Conservation (phyloP, 805 yeast species). For the Priceomyces carsonii region DNA sequence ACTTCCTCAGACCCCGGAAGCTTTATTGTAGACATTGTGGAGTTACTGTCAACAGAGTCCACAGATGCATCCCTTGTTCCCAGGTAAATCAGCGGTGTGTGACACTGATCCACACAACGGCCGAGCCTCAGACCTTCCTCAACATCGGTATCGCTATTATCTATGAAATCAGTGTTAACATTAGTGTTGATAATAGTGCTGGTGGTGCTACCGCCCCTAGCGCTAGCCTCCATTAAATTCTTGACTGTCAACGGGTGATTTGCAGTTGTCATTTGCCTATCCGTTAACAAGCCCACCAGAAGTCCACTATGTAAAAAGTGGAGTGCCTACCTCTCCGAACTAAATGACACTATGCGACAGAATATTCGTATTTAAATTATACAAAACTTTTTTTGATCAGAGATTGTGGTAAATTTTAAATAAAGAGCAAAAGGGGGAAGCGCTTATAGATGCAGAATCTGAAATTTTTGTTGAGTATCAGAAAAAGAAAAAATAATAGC, state of each 20-base stretch:
- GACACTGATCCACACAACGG: too few relatives aligned
- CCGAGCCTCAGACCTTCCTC: too few relatives aligned
- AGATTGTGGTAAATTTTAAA: conserved; percentile 3
- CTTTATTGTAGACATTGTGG: conserved; percentile 13
- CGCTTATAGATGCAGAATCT: background rate
- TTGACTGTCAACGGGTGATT: conserved; percentile 4
- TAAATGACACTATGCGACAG: too few relatives aligned
- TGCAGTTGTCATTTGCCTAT: conserved; percentile 4
- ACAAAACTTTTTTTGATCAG: conserved; percentile 2
- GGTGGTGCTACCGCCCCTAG: background rate
- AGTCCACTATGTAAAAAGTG: too few relatives aligned
- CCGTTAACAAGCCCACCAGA: conserved; percentile 3
- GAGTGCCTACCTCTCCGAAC: too few relatives aligned
- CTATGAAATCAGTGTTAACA: too few relatives aligned
- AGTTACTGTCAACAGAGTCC: conserved; percentile 13
- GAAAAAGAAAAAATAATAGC: conserved; percentile 7
- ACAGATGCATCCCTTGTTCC: conserved; percentile 7
- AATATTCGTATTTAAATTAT: conserved; percentile 3
- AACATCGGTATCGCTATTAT: too few relatives aligned
- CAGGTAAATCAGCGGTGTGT: conserved; percentile 4
- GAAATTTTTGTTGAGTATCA: conserved; percentile 6
- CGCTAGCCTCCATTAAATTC: conserved; percentile 3
- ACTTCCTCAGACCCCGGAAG: conserved; percentile 3
- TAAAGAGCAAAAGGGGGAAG: conserved; percentile 3
- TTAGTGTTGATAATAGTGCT: background rate